phyloP scores from a whole-genome alignment of 1,284 basidiomycete genomes.

The Apiotrichum brassicae region DNA sequence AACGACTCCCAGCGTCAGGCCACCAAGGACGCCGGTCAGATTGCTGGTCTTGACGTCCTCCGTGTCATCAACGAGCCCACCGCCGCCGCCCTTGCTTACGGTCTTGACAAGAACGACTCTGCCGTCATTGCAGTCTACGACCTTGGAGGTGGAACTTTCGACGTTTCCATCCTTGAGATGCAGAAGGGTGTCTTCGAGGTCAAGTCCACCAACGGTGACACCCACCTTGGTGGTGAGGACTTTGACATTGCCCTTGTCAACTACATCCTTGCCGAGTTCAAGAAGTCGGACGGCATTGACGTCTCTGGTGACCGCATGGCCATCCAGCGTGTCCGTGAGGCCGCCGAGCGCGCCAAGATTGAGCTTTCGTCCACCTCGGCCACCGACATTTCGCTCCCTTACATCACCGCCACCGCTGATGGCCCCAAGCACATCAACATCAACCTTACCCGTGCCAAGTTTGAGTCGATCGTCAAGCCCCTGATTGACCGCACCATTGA shows the following conservation, averaged over 20 bases:
- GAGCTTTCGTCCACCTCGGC: slow-evolving; percentile 88
- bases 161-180: slow-evolving; percentile 98
- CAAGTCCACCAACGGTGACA: slow-evolving; percentile 98
- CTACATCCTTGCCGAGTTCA: slow-evolving; percentile 83
- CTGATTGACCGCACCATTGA: slow-evolving; percentile 87
- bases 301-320: slow-evolving; percentile 86
- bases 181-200: slow-evolving; percentile 99
- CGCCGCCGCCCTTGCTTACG: slow-evolving; percentile 94
- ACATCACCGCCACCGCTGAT: slow-evolving; percentile 90
- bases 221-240: slow-evolving; percentile 97
- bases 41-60: slow-evolving; percentile 93
- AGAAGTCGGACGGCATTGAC: slow-evolving; percentile 82
- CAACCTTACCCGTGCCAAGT: slow-evolving; percentile 79
- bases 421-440: slow-evolving; percentile 96
- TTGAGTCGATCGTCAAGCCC: slow-evolving; percentile 75
- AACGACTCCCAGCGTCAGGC: slow-evolving; percentile 63
- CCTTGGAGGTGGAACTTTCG: slow-evolving; percentile 88
- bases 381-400: slow-evolving; percentile 94
- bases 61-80: slow-evolving; percentile 99
- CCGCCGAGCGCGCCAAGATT: slow-evolving; percentile 98
- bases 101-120: slow-evolving; percentile 72
- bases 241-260: slow-evolving; percentile 90
- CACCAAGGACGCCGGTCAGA: slow-evolving; percentile 73
- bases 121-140: slow-evolving; percentile 95
- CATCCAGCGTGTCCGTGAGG: slow-evolving; percentile 98